phyloP scores from a whole-genome alignment of 345 rosid species.

The Xanthoceras sorbifolium region DNA sequence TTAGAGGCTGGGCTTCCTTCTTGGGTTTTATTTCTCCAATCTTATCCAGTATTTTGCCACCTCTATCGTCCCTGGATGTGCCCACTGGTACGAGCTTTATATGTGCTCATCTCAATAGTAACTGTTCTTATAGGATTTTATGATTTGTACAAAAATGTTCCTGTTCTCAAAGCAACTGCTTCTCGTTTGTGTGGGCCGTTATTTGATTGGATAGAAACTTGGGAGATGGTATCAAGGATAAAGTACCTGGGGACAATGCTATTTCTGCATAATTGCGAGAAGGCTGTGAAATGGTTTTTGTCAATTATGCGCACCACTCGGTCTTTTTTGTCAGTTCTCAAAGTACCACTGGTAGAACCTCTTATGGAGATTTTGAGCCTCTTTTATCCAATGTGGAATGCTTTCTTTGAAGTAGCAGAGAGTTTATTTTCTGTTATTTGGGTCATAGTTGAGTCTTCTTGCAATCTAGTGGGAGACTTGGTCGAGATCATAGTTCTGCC shows the following conservation, averaged over 20 bases:
- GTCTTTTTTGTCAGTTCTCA: conserved; percentile 62
- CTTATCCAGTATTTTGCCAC: conserved; percentile 92
- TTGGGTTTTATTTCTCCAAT: conserved; percentile 97
- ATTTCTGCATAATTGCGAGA: conserved; percentile 87
- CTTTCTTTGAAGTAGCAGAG: conserved; percentile 43
- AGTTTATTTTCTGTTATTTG: conserved; percentile 55
- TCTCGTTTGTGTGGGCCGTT: conserved; percentile 87
- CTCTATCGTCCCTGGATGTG: conserved; percentile 99
- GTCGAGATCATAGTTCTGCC: conserved; percentile 60
- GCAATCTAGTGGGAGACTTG: conserved; percentile 47
- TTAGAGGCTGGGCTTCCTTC: conserved; percentile 98
- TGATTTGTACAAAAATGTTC: conserved; percentile 95
- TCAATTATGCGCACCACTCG: conserved; percentile 48
- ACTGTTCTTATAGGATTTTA: conserved; percentile 93
- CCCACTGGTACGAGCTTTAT: conserved; percentile 85
- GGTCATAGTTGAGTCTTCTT: conserved; percentile 50
- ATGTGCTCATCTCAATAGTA: conserved; percentile 68
- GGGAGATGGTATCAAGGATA: conserved; percentile 97
- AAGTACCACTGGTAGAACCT: conserved; percentile 62
- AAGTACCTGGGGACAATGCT: conserved; percentile 98
- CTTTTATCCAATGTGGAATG: conserved; percentile 72
- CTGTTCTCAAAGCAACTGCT: conserved; percentile 91
- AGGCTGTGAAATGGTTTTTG: conserved; percentile 74
- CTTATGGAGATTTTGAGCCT: conserved; percentile 42
- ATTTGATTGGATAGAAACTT: conserved; percentile 90